Evolutionary conservation across 306 rosid species (phyloP), one percentile per base, ranked within the genome.

Genomic region (Geum urbanum): DNA sequence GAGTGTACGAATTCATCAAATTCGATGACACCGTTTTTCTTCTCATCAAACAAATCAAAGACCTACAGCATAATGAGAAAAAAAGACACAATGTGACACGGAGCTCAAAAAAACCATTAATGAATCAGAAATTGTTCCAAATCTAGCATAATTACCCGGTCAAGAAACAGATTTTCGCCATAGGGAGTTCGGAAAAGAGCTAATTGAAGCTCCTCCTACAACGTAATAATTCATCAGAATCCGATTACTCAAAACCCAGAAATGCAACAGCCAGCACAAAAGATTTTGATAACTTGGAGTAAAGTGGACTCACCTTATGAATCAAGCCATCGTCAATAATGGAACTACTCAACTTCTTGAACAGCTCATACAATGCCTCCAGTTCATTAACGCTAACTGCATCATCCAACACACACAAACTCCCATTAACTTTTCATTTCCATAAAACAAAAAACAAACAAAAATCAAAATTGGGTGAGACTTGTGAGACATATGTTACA

Each of bases 131-230:
- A 63, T 47, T 56, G 63, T 76, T 76, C 9, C 11, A 24, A 19
- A 4, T 16, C 41, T 6, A 18, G 37, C 51, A 59, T 50, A 9
- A 37, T 54, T 85, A 92, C 98, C 80, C 92, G 77, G 74, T 92
- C 91, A 3, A 92, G 79, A 63, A 92, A 86, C 24, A 92, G 89
- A 86, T 85, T 84, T 66, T 86, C 88, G 55, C 85, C 84, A 6
- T 71, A 37, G 7, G 76, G 82, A 46, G 84, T 87, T 54, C 76
- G 80, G 63, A 92, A 76, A 35, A 89, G 70, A 37, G 96, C 98
- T 74, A 87, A 82, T 59, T 83, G 91, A 84, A 92, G 88, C 80
- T 92, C 96, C 72, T 80, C 96, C 96, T 92, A 49, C 63, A 79
- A 74, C 46, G 71, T 27, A 65, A 71, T 24, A 57, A n/a, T n/a